Evolutionary conservation across 306 rosid species (phyloP).

Genomic region (Fragaria vesca): DNA sequence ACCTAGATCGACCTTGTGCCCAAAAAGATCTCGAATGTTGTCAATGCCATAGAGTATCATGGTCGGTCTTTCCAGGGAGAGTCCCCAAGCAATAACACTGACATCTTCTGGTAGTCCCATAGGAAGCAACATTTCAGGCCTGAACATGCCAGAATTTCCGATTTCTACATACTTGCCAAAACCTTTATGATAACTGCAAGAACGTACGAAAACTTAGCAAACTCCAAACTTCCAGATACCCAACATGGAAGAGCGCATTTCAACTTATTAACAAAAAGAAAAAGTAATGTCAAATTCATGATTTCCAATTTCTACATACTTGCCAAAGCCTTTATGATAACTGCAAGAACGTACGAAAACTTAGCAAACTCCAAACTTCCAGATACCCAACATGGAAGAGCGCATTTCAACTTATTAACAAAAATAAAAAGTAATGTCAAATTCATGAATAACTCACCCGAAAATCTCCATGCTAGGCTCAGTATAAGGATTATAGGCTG

Average conservation of each 20-base stretch:
- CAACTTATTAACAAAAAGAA: not conserved
- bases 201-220: not conserved
- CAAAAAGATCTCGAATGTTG: conserved; percentile 93
- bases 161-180: conserved; percentile 86
- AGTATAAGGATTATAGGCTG: conserved; percentile 94
- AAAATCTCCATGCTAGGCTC: conserved; percentile 99
- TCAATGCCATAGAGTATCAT: conserved; percentile 85
- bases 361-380: conserved; percentile 9
- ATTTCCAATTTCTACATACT: conserved; percentile 94
- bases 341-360: conserved; percentile 30
- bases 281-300: not conserved
- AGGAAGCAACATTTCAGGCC: conserved; percentile 97
- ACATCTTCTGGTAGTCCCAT: conserved; percentile 99
- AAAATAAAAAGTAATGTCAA: not conserved
- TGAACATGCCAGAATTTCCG: conserved; percentile 96
- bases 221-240: conserved; percentile 13
- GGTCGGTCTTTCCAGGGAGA: conserved; percentile 98
- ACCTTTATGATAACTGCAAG: conserved; percentile 85
- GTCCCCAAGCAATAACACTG: conserved; percentile 94
- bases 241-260: conserved; percentile 16
- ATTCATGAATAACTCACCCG: conserved; percentile 43
- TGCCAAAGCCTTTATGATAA: conserved; percentile 86
- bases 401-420: not conserved
- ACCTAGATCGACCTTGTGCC: conserved; percentile 91
- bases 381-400: conserved; percentile 20